Conservation (phyloP, 2,329 filamentous ascomycete genomes). For the Massarina eburnea region DNA sequence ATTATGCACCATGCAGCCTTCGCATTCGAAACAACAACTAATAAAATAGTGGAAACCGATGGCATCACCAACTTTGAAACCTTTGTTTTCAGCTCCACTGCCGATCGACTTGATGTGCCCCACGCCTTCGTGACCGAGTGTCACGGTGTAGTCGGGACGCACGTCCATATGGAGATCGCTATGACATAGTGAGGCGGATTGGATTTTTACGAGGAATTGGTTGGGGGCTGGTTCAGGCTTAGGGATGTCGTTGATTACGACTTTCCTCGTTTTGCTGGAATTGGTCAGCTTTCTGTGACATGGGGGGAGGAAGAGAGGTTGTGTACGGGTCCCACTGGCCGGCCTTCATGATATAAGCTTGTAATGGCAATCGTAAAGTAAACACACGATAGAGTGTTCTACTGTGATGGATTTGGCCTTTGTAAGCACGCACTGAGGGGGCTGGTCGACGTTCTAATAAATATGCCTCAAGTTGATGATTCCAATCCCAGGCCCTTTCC, state of each 20-base stretch:
- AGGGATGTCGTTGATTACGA: constrained; percentile 32
- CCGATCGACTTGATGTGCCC: constrained; percentile 46
- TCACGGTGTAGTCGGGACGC: constrained; percentile 32
- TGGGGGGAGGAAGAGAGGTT: background rate
- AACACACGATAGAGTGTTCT: too few species aligned
- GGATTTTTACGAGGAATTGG: constrained; percentile 35
- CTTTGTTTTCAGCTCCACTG: constrained; percentile 36
- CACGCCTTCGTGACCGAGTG: constrained; percentile 52
- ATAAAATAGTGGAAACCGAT: constrained; percentile 53
- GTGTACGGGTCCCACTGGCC: constrained; percentile 33
- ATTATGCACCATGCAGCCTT: constrained; percentile 51
- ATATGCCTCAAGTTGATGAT: too few species aligned
- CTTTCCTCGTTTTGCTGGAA: constrained; percentile 27
- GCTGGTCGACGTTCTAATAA: too few species aligned
- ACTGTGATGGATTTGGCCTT: too few species aligned
- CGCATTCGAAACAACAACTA: constrained; percentile 51
- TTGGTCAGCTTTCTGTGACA: background rate
- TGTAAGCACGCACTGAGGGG: too few species aligned
- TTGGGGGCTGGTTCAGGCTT: constrained; percentile 22
- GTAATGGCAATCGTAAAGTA: too few species aligned
- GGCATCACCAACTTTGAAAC: constrained; percentile 47
- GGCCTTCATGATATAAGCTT: constrained; percentile 29
- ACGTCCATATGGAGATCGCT: constrained; percentile 29
- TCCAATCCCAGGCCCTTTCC: too few species aligned
- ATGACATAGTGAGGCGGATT: constrained; percentile 35